These are phyloP conservation scores for Trapa bicornis DNA, from an alignment of 345 rosid genomes.

Conservation along the genomic window DNA sequence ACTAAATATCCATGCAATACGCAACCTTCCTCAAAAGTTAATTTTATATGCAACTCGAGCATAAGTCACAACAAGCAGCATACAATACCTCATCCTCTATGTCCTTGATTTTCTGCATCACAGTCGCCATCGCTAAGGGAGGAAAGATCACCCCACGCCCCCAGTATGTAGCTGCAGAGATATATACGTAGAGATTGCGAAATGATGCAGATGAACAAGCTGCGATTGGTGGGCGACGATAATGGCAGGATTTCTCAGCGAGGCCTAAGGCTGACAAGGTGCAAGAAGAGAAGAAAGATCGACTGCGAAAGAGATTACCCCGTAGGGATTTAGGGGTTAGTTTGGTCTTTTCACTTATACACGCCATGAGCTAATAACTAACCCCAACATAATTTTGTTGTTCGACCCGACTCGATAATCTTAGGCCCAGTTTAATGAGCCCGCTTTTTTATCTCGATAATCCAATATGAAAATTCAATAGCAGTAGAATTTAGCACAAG, in stretches of 20 bases:
- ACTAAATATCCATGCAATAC: background rate
- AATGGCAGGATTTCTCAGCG: background rate
- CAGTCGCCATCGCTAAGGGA: conserved; percentile 27
- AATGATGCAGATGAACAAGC: background rate
- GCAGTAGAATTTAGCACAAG: too few species aligned
- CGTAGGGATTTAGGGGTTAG: too few species aligned
- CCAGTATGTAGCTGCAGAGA: background rate
- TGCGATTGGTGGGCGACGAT: background rate
- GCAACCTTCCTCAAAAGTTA: background rate
- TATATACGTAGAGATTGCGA: background rate
- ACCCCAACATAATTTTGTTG: too few species aligned
- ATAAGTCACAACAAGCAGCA: background rate
- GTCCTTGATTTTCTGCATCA: conserved; percentile 48
- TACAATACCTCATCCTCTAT: conserved; percentile 40
- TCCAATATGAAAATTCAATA: too few species aligned
- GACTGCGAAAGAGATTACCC: too few species aligned
- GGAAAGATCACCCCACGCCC: background rate
- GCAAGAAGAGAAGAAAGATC: too few species aligned
- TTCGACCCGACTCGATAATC: too few species aligned
- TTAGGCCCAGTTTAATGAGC: too few species aligned
- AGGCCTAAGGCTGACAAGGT: background rate
- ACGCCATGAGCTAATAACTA: too few species aligned
- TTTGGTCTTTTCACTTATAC: too few species aligned
- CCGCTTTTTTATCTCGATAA: too few species aligned
- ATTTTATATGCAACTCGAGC: background rate